Conservation (phyloP, 2,329 filamentous ascomycete species). For the Whalleya microplaca region DNA sequence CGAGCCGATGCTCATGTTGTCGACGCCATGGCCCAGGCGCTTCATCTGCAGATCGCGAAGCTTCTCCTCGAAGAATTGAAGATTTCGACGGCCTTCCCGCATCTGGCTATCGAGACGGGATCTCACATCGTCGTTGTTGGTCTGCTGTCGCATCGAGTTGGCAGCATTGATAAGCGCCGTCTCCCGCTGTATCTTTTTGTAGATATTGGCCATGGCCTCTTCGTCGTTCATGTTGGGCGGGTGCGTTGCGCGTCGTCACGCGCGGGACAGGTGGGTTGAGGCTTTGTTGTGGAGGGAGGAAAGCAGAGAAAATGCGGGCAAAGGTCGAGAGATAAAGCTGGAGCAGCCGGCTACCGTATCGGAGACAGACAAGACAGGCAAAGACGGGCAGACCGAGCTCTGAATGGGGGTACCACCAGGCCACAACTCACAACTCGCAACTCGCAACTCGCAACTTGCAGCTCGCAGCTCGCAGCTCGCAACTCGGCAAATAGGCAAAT, state of each 20-base stretch:
- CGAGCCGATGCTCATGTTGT: slow-evolving; percentile 66
- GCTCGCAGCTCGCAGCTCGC: no score
- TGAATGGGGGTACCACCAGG: not conserved
- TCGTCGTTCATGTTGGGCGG: slow-evolving; percentile 64
- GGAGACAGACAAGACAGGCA: no score
- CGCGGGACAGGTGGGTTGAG: slow-evolving; percentile 35
- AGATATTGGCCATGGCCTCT: slow-evolving; percentile 75
- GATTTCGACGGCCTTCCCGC: slow-evolving; percentile 88
- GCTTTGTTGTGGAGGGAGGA: slow-evolving; percentile 14
- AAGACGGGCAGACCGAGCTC: not conserved
- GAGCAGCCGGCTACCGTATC: not conserved
- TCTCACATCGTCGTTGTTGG: slow-evolving; percentile 88
- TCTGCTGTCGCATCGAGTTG: slow-evolving; percentile 93
- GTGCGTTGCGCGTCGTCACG: slow-evolving; percentile 43
- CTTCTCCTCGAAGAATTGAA: slow-evolving; percentile 93
- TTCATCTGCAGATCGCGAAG: slow-evolving; percentile 87
- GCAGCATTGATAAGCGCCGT: slow-evolving; percentile 93
- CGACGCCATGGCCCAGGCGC: slow-evolving; percentile 69
- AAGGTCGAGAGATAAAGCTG: slow-evolving; percentile 18
- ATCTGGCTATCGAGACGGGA: slow-evolving; percentile 92
- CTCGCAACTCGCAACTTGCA: no score
- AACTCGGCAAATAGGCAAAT: not conserved
- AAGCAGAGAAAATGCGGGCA: slow-evolving; percentile 22
- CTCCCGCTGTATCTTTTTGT: slow-evolving; percentile 97
- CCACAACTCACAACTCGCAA: no score